Conservation (phyloP, 75 land plant genomes). For the Cryptomeria japonica region DNA sequence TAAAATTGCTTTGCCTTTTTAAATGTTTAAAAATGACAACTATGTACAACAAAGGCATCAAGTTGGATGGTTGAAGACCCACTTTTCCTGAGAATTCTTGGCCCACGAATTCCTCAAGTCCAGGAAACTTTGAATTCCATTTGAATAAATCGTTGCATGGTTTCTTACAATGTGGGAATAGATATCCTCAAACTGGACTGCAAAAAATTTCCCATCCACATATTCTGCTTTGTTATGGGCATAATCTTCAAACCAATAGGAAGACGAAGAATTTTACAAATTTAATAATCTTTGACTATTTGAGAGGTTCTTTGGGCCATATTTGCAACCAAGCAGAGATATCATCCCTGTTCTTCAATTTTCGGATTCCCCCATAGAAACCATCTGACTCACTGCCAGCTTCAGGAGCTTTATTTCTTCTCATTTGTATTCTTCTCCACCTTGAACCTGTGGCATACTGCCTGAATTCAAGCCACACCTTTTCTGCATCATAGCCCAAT, state of each 20-base stretch:
- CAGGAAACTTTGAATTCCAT: neutral
- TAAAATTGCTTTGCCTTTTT: too few relatives aligned
- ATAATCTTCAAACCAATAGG: neutral
- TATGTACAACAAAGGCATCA: neutral
- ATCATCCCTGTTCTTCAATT: conserved; percentile 31
- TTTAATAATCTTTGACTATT: conserved; percentile 9
- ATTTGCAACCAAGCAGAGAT: conserved; percentile 27
- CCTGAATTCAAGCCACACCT: conserved; percentile 11
- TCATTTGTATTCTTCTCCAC: conserved; percentile 14
- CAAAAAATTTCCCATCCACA: neutral
- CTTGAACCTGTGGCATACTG: conserved; percentile 11
- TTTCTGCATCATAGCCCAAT: conserved; percentile 5
- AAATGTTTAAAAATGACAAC: too few relatives aligned
- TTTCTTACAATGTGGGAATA: neutral
- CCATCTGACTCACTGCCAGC: conserved; percentile 39
- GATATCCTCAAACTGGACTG: neutral
- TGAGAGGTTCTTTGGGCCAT: conserved; percentile 36
- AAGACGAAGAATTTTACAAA: neutral
- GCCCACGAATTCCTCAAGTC: neutral
- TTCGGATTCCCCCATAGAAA: conserved; percentile 42
- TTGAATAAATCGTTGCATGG: neutral
- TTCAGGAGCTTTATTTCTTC: conserved; percentile 23
- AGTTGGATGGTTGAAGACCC: neutral
- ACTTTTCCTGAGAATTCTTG: neutral
- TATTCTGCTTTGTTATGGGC: neutral